phyloP scores from a whole-genome alignment of 306 rosid species.

The Lablab purpureus region DNA sequence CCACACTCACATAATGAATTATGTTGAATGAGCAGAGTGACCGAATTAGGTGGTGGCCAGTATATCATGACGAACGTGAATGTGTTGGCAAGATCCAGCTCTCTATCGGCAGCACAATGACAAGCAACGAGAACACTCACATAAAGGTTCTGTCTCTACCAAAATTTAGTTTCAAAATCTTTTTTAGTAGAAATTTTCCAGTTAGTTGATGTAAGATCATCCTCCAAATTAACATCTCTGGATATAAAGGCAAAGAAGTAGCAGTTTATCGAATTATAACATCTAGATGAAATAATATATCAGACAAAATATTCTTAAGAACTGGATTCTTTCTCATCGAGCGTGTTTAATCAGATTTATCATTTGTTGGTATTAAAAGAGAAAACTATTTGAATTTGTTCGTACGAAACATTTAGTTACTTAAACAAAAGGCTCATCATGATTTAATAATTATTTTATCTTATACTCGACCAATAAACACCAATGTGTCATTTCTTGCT shows the following conservation, averaged over 20 bases:
- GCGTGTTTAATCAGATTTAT: background rate
- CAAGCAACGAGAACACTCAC: conserved; percentile 70
- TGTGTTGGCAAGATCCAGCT: conserved; percentile 97
- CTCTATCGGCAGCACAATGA: conserved; percentile 71
- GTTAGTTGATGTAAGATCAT: conserved; percentile 24
- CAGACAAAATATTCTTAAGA: conserved; percentile 16
- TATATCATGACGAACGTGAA: conserved; percentile 84
- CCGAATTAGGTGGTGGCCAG: conserved; percentile 90
- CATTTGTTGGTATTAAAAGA: conserved; percentile 1
- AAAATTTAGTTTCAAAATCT: conserved; percentile 25
- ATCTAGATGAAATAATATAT: conserved; percentile 38
- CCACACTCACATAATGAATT: conserved; percentile 37
- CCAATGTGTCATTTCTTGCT: conserved; percentile 30
- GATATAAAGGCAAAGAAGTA: conserved; percentile 7
- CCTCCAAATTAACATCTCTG: background rate
- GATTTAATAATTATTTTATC: conserved; percentile 16
- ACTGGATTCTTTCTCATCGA: background rate
- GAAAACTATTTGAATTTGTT: conserved; percentile 30
- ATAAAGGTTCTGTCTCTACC: conserved; percentile 69
- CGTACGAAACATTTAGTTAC: background rate
- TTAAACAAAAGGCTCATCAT: background rate
- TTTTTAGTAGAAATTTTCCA: conserved; percentile 3
- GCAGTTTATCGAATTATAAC: conserved; percentile 19
- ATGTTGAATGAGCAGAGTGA: conserved; percentile 67
- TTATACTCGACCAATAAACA: conserved; percentile 14